Conservation (phyloP, 2,329 filamentous ascomycete genomes). For the Trichothecium roseum region DNA sequence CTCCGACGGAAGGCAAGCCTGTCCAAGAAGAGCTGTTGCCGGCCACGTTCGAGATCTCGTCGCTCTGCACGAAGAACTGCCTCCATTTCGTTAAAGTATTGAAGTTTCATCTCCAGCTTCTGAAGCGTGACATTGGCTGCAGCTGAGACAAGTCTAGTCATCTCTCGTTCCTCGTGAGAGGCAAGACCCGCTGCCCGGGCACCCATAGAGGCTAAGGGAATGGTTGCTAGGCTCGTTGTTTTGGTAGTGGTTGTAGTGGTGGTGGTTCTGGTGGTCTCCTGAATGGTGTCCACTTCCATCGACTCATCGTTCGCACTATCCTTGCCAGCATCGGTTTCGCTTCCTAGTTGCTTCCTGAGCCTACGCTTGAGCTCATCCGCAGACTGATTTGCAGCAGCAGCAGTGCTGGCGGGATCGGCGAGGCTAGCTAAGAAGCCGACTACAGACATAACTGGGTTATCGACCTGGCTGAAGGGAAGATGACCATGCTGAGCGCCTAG, state of each 20-base stretch:
- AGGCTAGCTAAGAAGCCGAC: constrained; percentile 89
- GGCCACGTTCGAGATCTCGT: constrained; percentile 80
- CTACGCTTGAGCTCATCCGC: constrained; percentile 77
- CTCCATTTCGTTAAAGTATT: constrained; percentile 96
- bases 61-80: constrained; percentile 83
- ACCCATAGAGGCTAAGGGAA: constrained; percentile 77
- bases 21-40: constrained; percentile 90
- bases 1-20: constrained; percentile 82
- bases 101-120: constrained; percentile 90
- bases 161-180: constrained; percentile 92
- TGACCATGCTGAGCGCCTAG: constrained; percentile 67
- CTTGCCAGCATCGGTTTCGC: constrained; percentile 26
- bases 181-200: constrained; percentile 80
- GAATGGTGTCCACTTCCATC: constrained; percentile 53
- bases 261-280: constrained; percentile 39
- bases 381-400: constrained; percentile 79
- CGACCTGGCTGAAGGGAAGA: constrained; percentile 80
- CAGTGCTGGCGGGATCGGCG: constrained; percentile 80
- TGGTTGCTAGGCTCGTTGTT: constrained; percentile 51
- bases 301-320: constrained; percentile 47
- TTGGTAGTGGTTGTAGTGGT: constrained; percentile 37
- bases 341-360: constrained; percentile 68
- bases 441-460: constrained; percentile 95
- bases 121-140: constrained; percentile 90
- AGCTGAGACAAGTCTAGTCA: constrained; percentile 85